These are phyloP conservation scores for Neurospora tetrasperma DNA, from an alignment of 495 filamentous ascomycete genomes.

Conservation along the genomic window DNA sequence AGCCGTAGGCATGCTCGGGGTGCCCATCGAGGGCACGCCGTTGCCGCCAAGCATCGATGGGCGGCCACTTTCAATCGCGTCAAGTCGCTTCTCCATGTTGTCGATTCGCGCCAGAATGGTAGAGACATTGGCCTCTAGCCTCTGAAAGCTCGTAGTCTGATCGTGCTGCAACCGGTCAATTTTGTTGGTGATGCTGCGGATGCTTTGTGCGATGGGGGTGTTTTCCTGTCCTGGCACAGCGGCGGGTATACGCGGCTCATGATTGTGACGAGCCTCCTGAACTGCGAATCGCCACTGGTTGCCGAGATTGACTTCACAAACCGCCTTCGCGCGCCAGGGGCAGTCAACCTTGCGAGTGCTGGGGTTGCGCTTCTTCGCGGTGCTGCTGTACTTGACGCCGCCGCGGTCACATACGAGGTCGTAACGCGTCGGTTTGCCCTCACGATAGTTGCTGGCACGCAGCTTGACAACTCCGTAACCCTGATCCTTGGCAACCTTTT, in stretches of 20 bases:
- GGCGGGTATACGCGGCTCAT: conserved; percentile 34
- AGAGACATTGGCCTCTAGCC: conserved; percentile 7
- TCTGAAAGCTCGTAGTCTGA: conserved; percentile 24
- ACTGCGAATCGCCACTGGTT: conserved; percentile 43
- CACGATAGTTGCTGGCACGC: conserved; percentile 41
- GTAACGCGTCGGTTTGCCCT: conserved; percentile 40
- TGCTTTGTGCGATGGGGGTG: conserved; percentile 34
- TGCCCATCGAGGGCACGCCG: conserved; percentile 18
- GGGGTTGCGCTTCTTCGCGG: conserved; percentile 42
- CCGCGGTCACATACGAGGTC: conserved; percentile 43
- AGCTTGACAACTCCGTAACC: conserved; percentile 42
- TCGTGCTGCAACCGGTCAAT: conserved; percentile 39
- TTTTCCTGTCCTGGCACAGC: conserved; percentile 35
- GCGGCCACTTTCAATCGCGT: conserved; percentile 22
- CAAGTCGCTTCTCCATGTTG: conserved; percentile 33
- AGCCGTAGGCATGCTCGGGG: conserved; percentile 23
- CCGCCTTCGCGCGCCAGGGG: conserved; percentile 42
- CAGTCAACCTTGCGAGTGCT: conserved; percentile 44
- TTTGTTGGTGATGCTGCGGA: conserved; percentile 37
- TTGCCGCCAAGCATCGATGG: conserved; percentile 16
- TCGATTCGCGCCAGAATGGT: conserved; percentile 24
- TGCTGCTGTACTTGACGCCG: conserved; percentile 44
- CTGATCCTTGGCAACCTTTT: conserved; percentile 37
- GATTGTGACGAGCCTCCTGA: conserved; percentile 38
- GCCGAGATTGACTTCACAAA: conserved; percentile 40